Conservation (phyloP, 2,329 filamentous ascomycete genomes). For the Aspergillus sp. region DNA sequence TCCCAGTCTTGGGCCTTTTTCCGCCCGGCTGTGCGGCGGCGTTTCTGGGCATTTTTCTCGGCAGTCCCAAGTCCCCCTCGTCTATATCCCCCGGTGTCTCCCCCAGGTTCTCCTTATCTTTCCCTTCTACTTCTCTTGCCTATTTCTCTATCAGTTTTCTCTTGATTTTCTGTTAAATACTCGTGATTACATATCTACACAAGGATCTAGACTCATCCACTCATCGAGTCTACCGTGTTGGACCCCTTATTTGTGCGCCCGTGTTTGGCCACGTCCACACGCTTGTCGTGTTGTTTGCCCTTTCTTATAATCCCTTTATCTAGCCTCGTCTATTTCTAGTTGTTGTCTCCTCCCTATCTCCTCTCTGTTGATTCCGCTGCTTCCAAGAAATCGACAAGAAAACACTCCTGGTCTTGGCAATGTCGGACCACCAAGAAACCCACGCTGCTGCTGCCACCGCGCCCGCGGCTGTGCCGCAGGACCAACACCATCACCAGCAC, state of each 20-base stretch:
- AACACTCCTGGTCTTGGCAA: conserved; percentile 33
- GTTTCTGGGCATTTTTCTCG: conserved; percentile 29
- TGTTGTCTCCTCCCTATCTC: neutral
- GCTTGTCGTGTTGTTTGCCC: conserved; percentile 6
- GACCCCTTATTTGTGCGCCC: too few species aligned
- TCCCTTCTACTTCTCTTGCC: conserved; percentile 3
- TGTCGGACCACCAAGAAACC: conserved; percentile 32
- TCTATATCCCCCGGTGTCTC: conserved; percentile 2
- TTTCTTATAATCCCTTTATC: neutral
- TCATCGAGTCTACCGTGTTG: too few species aligned
- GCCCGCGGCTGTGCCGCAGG: neutral
- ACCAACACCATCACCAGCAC: conserved; percentile 13
- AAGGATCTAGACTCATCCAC: too few species aligned
- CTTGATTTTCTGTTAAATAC: conserved; percentile 4
- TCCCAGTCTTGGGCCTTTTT: conserved; percentile 21
- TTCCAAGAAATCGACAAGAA: conserved; percentile 27
- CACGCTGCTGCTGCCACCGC: neutral
- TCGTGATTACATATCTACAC: too few species aligned
- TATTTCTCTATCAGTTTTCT: conserved; percentile 6
- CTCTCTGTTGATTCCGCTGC: conserved; percentile 21
- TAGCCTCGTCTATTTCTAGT: neutral
- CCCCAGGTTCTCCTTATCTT: conserved; percentile 3
- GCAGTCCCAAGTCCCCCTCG: neutral
- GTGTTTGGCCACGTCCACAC: too few species aligned
- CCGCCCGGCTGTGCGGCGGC: conserved; percentile 25